Base-by-base conservation (phyloP, 257 asterid genomes). In the Eustoma russellianum region DNA sequence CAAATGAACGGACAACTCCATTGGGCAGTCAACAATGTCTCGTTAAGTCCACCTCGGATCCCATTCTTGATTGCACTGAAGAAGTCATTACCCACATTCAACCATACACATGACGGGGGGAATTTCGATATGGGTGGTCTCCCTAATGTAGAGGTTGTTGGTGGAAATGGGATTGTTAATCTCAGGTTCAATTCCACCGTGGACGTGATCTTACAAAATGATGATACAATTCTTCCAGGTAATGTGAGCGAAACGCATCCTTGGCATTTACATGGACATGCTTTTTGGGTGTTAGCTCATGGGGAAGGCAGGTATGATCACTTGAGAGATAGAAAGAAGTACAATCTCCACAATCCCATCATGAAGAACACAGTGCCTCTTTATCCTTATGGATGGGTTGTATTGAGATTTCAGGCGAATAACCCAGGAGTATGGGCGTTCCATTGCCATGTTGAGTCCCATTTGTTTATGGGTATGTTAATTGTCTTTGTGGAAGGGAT, bases 251-350 rank as follows among this genome's bases (percentile, higher is more conserved):
- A 91, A 81, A 77, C 95, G 3, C 98, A 91, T 73, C 97, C 98
- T 2, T 91, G 98, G 98, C 98, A 91, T 71, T 75, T 91, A 1
- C 98, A 91, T 24, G 98, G 98, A 3, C 98, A 87, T 12, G 97
- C 87, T 38, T 91, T n/a, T n/a, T n/a, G n/a, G n/a, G n/a, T n/a
- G n/a, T n/a, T n/a, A n/a, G n/a, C n/a, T n/a, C n/a, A n/a, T 35
- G 97, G 95, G 0, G 7, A 30, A 5, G 98, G 95, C 1, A 91
- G 80, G 73, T 91, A 82, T 10, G 70, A 87, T 30, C 7, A 0
- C 33, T 34, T 59, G 0, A 77, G 35, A 0, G 93, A 87, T 61
- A 75, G 90, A 0, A 52, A 46, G 2, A 80, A 57, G 12, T 91
- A 75, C 61, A 85, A 91, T 47, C 62, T 87, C 70, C 90, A 75